Percentiles rank a stretch among this genome's conserved stretches.
These are phyloP conservation scores for Pseudozyma pruni DNA, from an alignment of 1,284 basidiomycete genomes.

Conservation along the genomic window DNA sequence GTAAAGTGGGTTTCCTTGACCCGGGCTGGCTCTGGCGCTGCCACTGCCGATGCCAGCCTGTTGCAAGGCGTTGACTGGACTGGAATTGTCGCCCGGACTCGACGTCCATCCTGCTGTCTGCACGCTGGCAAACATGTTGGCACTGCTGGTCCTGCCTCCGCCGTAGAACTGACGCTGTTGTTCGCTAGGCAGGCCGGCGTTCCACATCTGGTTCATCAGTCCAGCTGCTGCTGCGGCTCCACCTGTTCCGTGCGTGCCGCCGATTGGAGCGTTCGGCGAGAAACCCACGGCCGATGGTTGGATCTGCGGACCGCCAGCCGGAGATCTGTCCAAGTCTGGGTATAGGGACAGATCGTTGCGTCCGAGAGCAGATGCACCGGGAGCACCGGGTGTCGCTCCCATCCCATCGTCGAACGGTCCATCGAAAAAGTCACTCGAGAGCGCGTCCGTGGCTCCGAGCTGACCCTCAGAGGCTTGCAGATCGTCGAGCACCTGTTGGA, in stretches of 20 bases:
- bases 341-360: conserved; percentile 34
- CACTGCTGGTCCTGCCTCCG: neutral
- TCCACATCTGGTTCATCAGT: conserved; percentile 29
- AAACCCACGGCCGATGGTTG: neutral
- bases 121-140: conserved; percentile 7
- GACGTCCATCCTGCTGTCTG: conserved; percentile 16
- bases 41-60: neutral
- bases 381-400: conserved; percentile 13
- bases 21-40: conserved; percentile 12
- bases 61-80: conserved; percentile 9
- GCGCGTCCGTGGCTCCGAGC: neutral
- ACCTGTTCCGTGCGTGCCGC: conserved; percentile 2
- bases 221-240: conserved; percentile 13
- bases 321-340: conserved; percentile 20
- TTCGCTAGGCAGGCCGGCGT: conserved; percentile 10
- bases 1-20: conserved; percentile 7
- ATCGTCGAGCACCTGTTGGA: conserved; percentile 34
- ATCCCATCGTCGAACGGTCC: conserved; percentile 29
- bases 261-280: conserved; percentile 3
- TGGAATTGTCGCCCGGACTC: conserved; percentile 9
- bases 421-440: conserved; percentile 43
- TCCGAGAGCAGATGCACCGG: conserved; percentile 10
- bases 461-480: conserved; percentile 22
- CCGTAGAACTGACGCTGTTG: no score
- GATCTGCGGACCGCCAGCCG: neutral